Conservation (phyloP, 2,329 filamentous ascomycete genomes). For the Pochonia chlamydosporia region DNA sequence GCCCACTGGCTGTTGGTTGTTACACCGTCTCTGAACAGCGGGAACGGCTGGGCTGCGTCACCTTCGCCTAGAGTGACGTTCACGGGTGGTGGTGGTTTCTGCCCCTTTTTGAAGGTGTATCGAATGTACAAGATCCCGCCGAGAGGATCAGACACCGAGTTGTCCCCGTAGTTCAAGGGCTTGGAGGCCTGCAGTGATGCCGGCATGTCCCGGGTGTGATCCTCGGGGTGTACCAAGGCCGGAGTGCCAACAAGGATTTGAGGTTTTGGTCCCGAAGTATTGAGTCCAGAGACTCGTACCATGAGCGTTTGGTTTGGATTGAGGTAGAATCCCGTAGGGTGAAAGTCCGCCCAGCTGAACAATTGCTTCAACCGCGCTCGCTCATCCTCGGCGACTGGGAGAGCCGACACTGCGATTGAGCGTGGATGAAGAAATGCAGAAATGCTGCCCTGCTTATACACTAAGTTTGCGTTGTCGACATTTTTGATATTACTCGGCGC, state of each 20-base stretch:
- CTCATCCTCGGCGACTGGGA: neutral
- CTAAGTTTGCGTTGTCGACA: too few species aligned
- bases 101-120: neutral
- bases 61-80: neutral
- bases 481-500: too few species aligned
- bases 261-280: neutral
- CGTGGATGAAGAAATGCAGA: neutral
- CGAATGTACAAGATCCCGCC: conserved; percentile 10
- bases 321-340: conserved; percentile 5
- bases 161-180: neutral
- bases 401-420: neutral
- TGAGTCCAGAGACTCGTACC: neutral
- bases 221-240: neutral
- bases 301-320: neutral
- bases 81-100: neutral
- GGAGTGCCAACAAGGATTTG: conserved; percentile 5
- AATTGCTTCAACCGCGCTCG: neutral
- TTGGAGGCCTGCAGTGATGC: neutral
- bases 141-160: neutral
- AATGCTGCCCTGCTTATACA: neutral
- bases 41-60: conserved; percentile 5
- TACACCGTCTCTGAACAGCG: conserved; percentile 2
- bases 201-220: neutral
- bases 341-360: conserved; percentile 5
- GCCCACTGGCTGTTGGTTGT: conserved; percentile 7